Conservation (phyloP, 1,284 basidiomycete species). For the Ceratobasidium sp. region DNA sequence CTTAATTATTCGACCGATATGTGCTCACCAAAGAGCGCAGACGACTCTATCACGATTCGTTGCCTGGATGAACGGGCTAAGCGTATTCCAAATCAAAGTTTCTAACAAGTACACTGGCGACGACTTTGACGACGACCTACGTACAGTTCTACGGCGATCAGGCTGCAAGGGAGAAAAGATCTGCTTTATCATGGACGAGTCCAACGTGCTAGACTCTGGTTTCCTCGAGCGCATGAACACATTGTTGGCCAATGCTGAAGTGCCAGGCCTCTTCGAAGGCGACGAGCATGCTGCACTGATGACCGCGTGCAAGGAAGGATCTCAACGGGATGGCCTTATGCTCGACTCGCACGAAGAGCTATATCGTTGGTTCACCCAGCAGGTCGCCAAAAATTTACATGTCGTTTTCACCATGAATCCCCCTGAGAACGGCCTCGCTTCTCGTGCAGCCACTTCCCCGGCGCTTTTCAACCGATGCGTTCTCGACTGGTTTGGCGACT, state of each 20-base stretch:
- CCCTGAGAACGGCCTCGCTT: slow-evolving; percentile 93
- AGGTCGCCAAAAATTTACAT: slow-evolving; percentile 96
- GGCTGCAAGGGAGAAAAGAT: slow-evolving; percentile 99
- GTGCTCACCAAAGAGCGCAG: slow-evolving; percentile 60
- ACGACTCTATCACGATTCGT: slow-evolving; percentile 98
- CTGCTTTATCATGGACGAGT: slow-evolving; percentile 99
- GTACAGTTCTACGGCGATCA: slow-evolving; percentile 91
- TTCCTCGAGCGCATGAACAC: slow-evolving; percentile 99
- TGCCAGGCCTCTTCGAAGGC: slow-evolving; percentile 98
- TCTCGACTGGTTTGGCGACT: slow-evolving; percentile 98
- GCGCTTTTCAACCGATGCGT: slow-evolving; percentile 99
- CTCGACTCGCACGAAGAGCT: slow-evolving; percentile 97
- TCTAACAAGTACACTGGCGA: slow-evolving; percentile 99
- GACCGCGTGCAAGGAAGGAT: slow-evolving; percentile 99
- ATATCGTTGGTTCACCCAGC: slow-evolving; percentile 97
- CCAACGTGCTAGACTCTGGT: slow-evolving; percentile 97
- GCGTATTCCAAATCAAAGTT: slow-evolving; percentile 99
- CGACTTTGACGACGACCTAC: slow-evolving; percentile 98
- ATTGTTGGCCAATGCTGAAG: slow-evolving; percentile 98
- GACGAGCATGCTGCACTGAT: slow-evolving; percentile 97
- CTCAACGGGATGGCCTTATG: slow-evolving; percentile 97
- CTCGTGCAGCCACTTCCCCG: slow-evolving; percentile 96
- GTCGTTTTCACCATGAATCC: slow-evolving; percentile 99
- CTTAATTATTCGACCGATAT: not conserved
- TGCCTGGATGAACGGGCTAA: slow-evolving; percentile 99